Evolutionary conservation across 306 rosid genomes (phyloP).

Genomic region (Cicer judaicum): DNA sequence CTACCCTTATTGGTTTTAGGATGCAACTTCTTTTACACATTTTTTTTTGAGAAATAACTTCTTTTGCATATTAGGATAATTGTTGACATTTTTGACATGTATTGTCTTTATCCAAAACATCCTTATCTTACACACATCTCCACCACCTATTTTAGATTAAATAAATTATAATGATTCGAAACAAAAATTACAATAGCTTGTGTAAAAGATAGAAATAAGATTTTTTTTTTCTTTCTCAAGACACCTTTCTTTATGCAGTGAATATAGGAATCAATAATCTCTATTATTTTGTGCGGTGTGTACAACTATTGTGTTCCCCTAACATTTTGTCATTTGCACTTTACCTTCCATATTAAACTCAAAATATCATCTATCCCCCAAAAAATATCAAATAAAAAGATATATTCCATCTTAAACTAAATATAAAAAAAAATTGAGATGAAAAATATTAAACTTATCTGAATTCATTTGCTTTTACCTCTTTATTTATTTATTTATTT

Average conservation of each 20-base stretch:
- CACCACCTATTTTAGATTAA: background rate
- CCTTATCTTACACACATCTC: constrained; percentile 12
- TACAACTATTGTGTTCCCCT: constrained; percentile 1
- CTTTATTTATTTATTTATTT: background rate
- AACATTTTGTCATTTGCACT: background rate
- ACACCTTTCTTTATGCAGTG: background rate
- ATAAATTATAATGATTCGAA: background rate
- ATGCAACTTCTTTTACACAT: background rate
- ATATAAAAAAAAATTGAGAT: background rate
- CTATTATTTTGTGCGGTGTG: background rate
- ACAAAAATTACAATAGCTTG: background rate
- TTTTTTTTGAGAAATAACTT: background rate
- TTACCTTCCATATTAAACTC: background rate
- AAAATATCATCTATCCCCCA: background rate
- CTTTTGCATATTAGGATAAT: background rate
- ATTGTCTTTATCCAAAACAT: constrained; percentile 15
- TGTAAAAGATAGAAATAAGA: background rate
- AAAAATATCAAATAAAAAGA: background rate
- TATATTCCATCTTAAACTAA: background rate
- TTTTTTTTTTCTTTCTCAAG: too few species aligned
- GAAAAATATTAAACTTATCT: background rate
- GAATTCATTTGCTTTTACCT: background rate
- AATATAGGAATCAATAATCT: background rate
- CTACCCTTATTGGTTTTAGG: background rate
- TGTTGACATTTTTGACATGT: background rate